phyloP scores from a whole-genome alignment of 148 eudicot species.

The Camellia granthamiana region DNA sequence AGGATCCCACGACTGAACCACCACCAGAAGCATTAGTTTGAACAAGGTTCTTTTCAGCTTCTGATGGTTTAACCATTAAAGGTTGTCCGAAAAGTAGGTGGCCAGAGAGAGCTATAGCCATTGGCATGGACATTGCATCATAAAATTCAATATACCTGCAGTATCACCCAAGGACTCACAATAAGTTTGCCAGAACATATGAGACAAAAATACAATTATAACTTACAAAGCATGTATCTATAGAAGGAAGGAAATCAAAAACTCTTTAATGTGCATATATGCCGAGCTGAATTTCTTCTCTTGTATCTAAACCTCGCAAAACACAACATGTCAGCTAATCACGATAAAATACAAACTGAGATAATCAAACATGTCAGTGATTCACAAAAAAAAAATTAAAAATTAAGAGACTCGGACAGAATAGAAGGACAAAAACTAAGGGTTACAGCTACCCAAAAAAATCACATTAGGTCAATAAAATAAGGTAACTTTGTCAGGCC shows the following conservation, averaged over 20 bases:
- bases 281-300: constrained; percentile 45
- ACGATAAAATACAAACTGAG: not conserved
- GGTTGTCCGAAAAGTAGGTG: constrained; percentile 90
- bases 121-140: constrained; percentile 93
- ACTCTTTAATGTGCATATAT: constrained; percentile 34
- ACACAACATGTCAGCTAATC: constrained; percentile 31
- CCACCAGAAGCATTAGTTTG: constrained; percentile 71
- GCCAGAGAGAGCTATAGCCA: constrained; percentile 95
- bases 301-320: constrained; percentile 40
- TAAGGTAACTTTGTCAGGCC: not conserved
- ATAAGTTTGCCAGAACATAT: constrained; percentile 22
- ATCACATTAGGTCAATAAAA: not conserved
- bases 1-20: constrained; percentile 67
- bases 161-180: constrained; percentile 13
- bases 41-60: constrained; percentile 99
- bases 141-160: constrained; percentile 91
- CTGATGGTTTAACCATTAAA: constrained; percentile 98
- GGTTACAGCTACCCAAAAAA: not conserved
- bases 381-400: not conserved
- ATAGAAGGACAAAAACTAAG: not conserved
- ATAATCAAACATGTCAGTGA: not conserved
- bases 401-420: not conserved
- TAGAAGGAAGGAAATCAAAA: constrained; percentile 30
- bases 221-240: constrained; percentile 42
- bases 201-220: constrained; percentile 17